Evolutionary conservation across 805 yeast species (phyloP), one percentile per base, ranked within the genome.

Genomic region (Wickerhamomyces sydowiorum): DNA sequence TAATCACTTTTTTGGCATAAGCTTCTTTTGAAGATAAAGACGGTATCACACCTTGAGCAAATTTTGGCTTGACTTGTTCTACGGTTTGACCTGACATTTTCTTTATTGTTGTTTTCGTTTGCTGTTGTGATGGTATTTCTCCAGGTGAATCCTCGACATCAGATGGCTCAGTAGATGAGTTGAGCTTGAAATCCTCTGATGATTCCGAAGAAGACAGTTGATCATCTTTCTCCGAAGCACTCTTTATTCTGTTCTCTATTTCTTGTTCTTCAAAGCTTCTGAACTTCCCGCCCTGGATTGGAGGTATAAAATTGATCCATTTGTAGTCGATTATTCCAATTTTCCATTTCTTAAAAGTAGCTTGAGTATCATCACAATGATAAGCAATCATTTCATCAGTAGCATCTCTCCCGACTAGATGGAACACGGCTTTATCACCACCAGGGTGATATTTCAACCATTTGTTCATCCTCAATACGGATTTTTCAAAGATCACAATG

Each of bases 311-410:
- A 61, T 86, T 84, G 40, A 67, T 68, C 96, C 96, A 88, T 9
- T 66, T 66, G 44, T 68, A 60, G 42, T 80, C 78, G 7, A 87
- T 77, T 12, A 53, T 57, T 1, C 96, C 96, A 13, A 88, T 72
- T 42, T 66, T 73, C 75, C 75, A 89, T 31, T 62, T 70, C n/a
- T 57, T 53, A 59, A 86, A 82, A 0, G 62, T 60, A 3, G 45
- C 37, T 8, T 73, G 64, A 0, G 93, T 75, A 38, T 76, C 83
- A 12, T 70, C 76, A 35, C 75, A 60, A 57, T 88, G 96, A 54
- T 86, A 88, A 8, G 90, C 89, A 40, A 80, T 75, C 86, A 88
- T 87, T 59, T 89, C 96, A 58, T 87, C 95, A 0, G 93, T 82
- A 18, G 96, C 95, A 62, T 88, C 96, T 43, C 91, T 66, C 2